Percentiles rank a stretch among this genome's conserved stretches.
Evolutionary conservation across 1,284 basidiomycete genomes (phyloP).

Genomic region (Lentinus polychrous): DNA sequence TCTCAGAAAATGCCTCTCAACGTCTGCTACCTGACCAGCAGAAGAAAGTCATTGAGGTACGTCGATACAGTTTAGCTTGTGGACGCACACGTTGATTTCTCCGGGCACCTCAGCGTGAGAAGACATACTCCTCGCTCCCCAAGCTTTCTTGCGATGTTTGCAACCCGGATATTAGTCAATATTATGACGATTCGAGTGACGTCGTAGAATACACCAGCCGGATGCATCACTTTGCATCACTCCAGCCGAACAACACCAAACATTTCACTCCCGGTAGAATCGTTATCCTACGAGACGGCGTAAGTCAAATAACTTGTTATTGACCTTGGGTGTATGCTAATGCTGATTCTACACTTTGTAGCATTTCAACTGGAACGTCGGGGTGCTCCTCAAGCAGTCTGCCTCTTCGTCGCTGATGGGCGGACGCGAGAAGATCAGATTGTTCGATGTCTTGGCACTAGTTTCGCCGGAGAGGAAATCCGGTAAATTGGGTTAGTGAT

Average conservation of each 20-base stretch:
- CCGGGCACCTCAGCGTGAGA: conserved; percentile 67
- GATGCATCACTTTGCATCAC: conserved; percentile 60
- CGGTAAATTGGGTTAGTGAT: conserved; percentile 42
- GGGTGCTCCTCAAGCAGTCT: conserved; percentile 71
- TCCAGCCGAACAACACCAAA: conserved; percentile 64
- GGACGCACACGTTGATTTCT: neutral
- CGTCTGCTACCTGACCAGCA: conserved; percentile 91
- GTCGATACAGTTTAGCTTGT: conserved; percentile 15
- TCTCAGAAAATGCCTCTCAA: conserved; percentile 97
- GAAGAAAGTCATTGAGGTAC: conserved; percentile 74
- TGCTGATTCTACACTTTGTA: conserved; percentile 25
- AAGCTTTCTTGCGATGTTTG: conserved; percentile 70
- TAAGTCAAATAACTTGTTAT: conserved; percentile 36
- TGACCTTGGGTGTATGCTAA: neutral
- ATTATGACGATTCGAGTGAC: conserved; percentile 73
- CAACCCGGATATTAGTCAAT: conserved; percentile 60
- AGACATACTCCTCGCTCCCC: conserved; percentile 55
- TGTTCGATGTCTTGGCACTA: conserved; percentile 72
- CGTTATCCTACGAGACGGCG: conserved; percentile 78
- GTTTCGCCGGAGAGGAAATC: conserved; percentile 61
- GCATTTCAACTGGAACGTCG: conserved; percentile 78
- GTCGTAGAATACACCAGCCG: conserved; percentile 63
- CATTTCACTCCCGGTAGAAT: conserved; percentile 72
- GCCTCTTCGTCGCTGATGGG: conserved; percentile 37
- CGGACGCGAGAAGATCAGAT: conserved; percentile 42